Conservation (phyloP, 768 basidiomycete species). For the Mycena olivaceomarginata region DNA sequence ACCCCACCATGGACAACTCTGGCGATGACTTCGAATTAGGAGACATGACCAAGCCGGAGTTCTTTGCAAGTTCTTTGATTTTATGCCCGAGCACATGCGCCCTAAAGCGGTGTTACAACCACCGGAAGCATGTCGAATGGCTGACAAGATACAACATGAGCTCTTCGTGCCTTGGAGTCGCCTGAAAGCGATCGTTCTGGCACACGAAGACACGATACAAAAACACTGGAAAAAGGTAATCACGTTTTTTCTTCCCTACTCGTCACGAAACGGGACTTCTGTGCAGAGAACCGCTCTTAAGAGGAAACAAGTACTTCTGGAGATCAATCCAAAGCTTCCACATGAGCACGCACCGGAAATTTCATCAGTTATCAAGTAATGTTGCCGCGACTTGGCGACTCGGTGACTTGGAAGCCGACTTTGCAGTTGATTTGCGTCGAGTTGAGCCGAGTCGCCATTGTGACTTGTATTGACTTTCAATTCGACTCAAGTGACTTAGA, state of each 20-base stretch:
- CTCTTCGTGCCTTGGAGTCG: not conserved
- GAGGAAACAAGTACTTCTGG: not conserved
- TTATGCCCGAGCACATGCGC: not conserved
- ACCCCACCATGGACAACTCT: too few relatives aligned
- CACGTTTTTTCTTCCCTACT: not conserved
- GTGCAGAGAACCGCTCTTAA: not conserved
- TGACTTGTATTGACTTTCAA: too few relatives aligned
- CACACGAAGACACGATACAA: not conserved
- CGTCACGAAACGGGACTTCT: not conserved
- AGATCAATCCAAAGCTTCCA: not conserved
- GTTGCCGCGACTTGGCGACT: too few relatives aligned
- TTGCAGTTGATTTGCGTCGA: too few relatives aligned
- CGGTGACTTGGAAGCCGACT: too few relatives aligned
- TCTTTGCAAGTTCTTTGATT: too few relatives aligned
- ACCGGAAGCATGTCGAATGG: not conserved
- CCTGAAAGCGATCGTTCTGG: not conserved
- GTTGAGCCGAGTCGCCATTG: too few relatives aligned
- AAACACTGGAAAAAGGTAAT: not conserved
- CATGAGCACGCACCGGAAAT: not conserved
- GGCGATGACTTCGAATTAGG: too few relatives aligned
- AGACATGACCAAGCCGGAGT: too few relatives aligned
- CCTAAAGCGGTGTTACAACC: not conserved
- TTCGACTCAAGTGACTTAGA: too few relatives aligned
- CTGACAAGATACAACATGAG: not conserved
- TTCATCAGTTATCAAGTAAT: not conserved